phyloP scores from a whole-genome alignment of 192 early-diverging fungal species.

The Backusella macrospora region DNA sequence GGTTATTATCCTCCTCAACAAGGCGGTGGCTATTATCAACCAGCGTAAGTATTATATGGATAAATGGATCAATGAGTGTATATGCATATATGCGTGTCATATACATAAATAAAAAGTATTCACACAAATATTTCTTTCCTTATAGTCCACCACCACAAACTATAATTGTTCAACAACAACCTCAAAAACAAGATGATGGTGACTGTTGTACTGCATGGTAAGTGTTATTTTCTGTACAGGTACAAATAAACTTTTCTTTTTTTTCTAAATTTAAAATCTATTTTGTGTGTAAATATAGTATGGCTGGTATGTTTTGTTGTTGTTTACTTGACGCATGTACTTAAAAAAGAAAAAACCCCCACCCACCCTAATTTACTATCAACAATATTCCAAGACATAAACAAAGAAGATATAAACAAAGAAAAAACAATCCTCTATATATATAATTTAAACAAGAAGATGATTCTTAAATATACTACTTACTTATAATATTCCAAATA shows the following conservation, averaged over 20 bases:
- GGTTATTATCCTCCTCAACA: not conserved
- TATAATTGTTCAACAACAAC: slow-evolving; percentile 14
- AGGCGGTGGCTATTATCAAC: not conserved
- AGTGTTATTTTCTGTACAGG: not conserved
- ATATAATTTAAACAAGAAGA: not conserved
- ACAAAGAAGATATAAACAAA: slow-evolving; percentile 1
- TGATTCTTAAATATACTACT: not conserved
- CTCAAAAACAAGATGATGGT: not conserved
- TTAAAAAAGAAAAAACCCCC: not conserved
- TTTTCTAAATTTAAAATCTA: not conserved
- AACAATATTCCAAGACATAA: not conserved
- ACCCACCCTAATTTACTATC: not conserved
- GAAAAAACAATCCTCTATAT: not conserved
- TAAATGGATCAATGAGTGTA: not conserved
- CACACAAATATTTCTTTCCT: not conserved
- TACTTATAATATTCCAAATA: slow-evolving; percentile 6
- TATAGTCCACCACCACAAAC: slow-evolving; percentile 12
- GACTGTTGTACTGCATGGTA: slow-evolving; percentile 4
- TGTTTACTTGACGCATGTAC: slow-evolving; percentile 12
- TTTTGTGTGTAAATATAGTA: not conserved
- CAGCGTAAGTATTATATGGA: not conserved
- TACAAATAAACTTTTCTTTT: not conserved
- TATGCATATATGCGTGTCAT: not conserved
- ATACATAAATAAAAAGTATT: not conserved
- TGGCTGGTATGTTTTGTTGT: slow-evolving; percentile 6